phyloP scores from a whole-genome alignment of 345 rosid species.

The Linum trigynum region DNA sequence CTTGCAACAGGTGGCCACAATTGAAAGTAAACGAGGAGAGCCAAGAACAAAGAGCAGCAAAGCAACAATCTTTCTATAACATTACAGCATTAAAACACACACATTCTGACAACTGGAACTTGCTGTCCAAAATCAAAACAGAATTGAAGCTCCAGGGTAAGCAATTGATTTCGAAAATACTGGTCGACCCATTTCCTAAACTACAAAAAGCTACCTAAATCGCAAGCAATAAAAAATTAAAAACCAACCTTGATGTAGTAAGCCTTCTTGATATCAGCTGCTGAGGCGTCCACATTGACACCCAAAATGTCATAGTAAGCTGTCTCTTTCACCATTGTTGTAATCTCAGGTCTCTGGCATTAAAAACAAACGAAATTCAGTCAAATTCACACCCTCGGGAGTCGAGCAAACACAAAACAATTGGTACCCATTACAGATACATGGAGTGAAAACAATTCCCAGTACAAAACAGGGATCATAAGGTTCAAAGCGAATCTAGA shows the following conservation, averaged over 20 bases:
- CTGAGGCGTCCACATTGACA: neutral
- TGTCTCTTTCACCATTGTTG: constrained; percentile 2
- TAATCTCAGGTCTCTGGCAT: neutral
- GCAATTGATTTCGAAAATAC: neutral
- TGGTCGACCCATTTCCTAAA: neutral
- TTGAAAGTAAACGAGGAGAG: too few relatives aligned
- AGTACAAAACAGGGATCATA: too few relatives aligned
- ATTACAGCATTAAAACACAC: neutral
- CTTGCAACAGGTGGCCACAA: neutral
- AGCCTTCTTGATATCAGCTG: constrained; percentile 3
- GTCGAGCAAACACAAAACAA: too few relatives aligned
- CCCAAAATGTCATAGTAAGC: neutral
- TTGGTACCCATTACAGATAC: too few relatives aligned
- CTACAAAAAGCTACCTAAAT: neutral
- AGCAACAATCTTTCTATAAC: neutral
- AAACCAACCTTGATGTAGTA: constrained; percentile 1
- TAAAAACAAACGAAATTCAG: neutral
- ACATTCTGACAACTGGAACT: neutral
- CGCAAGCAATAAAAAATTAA: neutral
- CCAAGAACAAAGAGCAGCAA: neutral
- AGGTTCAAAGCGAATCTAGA: too few relatives aligned
- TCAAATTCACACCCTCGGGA: too few relatives aligned
- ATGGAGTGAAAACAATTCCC: too few relatives aligned
- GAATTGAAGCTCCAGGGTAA: too few relatives aligned
- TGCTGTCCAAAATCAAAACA: too few relatives aligned